Conservation (phyloP, 257 asterid species). For the Solanum medicagineum region DNA sequence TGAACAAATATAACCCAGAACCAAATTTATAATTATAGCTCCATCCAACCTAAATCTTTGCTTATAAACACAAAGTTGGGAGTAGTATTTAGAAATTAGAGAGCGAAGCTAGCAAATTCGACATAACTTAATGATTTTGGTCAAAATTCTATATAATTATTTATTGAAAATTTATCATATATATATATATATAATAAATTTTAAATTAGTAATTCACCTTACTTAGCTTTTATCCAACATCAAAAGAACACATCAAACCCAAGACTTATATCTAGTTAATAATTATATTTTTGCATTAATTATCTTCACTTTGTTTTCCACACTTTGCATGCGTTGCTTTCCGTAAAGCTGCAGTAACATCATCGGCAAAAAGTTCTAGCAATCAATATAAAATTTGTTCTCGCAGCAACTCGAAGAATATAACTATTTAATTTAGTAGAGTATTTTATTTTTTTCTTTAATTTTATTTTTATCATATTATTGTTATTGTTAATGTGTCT, state of each 20-base stretch:
- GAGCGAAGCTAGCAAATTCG: background rate
- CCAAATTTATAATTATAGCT: background rate
- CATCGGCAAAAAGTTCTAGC: background rate
- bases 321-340: background rate
- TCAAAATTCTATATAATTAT: background rate
- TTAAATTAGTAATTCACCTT: background rate
- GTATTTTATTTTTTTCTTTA: too few species aligned
- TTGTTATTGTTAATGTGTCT: too few species aligned
- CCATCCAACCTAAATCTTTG: background rate
- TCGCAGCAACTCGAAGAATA: too few species aligned
- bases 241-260: background rate
- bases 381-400: too few species aligned
- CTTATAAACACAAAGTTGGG: background rate
- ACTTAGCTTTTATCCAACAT: background rate
- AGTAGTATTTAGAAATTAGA: background rate
- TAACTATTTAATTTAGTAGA: too few species aligned
- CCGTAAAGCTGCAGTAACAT: background rate
- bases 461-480: too few species aligned
- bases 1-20: background rate
- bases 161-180: background rate
- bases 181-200: background rate
- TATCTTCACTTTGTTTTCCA: background rate
- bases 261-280: background rate
- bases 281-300: background rate
- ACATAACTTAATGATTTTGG: background rate